Evolutionary conservation across 1,139 yeast species (phyloP), one percentile per base, ranked within the genome.

Genomic region (Kluyveromyces marxianus): DNA sequence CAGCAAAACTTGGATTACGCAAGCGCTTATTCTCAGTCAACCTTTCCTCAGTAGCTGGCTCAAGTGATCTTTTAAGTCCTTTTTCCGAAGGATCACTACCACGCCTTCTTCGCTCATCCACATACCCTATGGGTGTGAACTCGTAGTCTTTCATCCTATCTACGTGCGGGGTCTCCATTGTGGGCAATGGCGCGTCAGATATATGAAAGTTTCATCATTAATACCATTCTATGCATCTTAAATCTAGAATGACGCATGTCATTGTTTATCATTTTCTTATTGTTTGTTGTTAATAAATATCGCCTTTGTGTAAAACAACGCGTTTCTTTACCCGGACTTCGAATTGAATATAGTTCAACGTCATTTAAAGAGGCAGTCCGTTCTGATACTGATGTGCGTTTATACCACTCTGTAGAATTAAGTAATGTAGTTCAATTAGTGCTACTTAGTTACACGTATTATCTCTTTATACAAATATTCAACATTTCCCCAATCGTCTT

Each of bases 401-500:
- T 14, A 14, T 14, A 14, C 21, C 21, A 14, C 21, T 14, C 21
- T 14, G 21, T 14, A 14, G 21, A 14, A 14, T 14, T 14, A 14
- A 14, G 21, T 14, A 14, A 14, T 14, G 21, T 14, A 14, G 21
- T 14, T 14, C 21, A 14, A 14, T 14, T 14, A 14, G 21, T 14
- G 21, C 21, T 14, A 37, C 7, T 25, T 29, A 10, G 10, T 21
- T 30, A 21, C 31, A 60, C 63, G 57, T 33, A 50, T 35, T n/a
- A 68, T 47, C 50, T 67, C 66, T 57, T 78, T 81, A 62, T 77
- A 83, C 42, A 79, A 66, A 58, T 81, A 89, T 37, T 70, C 62
- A 54, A 80, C 81, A 35, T 72, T 74, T 0, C 97, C 97, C 70
- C 89, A 92, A 60, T 92, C 97, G 58, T 92, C 97, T 46, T 68